Evolutionary conservation across 1,284 basidiomycete species (phyloP), one percentile per base, ranked within the genome.

Genomic region (Microstroma glucosiphilum): DNA sequence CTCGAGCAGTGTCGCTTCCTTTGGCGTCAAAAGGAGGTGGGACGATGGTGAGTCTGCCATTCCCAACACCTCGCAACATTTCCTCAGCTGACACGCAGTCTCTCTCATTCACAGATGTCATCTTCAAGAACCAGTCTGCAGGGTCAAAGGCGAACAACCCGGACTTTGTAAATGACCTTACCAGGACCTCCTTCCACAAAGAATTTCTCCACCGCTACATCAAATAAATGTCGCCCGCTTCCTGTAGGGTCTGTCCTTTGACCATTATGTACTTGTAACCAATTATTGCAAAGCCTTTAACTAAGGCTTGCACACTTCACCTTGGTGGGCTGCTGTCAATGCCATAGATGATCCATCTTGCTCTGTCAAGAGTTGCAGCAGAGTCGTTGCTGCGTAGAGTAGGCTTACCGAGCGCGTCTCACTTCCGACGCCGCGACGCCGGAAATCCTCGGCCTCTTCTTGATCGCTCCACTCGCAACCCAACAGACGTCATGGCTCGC

Each of bases 51-150:
- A 48, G 43, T 48, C 17, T 21, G 12, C 15, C 6, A 3, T 17
- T 21, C 15, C 9, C 57, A 42, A 17, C 30, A 17, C 57, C 19
- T 43, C 12, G 15, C 23, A 13, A 37, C 9, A 56, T 17, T 8
- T 49, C 51, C 6, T 15, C 37, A 30, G n/a, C 15, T 40, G 12
- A 26, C n/a, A 23, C 40, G 13, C 11, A 6, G 30, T 37, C 30
- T 37, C 9, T 9, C 30, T 37, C 30, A 37, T 9, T 59, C 57
- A 48, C 43, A 48, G 77, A 79, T 56, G 61, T 79, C 21, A 77
- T 79, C 26, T 79, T 79, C 66, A 76, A 77, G 60, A 79, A 79
- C 59, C 77, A 79, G 57, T 69, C 77, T 2, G 62, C 61, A 0
- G 64, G 65, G 9, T 49, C 65, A n/a, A 58, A 62, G 15, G 55